A percentile compares a stretch with the other conserved stretches of the same genome.
These are phyloP conservation scores for Parathielavia hyrcaniae DNA, from an alignment of 495 filamentous ascomycete species.

Conservation along the genomic window DNA sequence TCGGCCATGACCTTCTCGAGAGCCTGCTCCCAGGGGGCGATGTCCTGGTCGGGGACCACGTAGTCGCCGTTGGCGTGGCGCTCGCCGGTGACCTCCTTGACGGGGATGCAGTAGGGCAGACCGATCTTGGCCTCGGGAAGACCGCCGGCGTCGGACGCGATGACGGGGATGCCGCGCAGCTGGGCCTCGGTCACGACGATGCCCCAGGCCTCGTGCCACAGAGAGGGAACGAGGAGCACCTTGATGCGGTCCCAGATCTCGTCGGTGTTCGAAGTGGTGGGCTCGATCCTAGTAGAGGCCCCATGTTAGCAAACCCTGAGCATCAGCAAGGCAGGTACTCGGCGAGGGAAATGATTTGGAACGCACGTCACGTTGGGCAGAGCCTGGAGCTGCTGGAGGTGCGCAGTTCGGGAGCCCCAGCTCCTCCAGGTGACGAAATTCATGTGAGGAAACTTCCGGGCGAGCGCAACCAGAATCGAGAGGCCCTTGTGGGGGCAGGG, in stretches of 20 bases:
- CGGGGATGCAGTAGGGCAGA: slow-evolving; percentile 27
- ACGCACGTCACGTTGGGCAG: slow-evolving; percentile 28
- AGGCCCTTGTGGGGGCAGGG: slow-evolving; percentile 32
- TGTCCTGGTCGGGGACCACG: slow-evolving; percentile 27
- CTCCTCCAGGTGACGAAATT: slow-evolving; percentile 32
- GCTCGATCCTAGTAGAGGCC: slow-evolving; percentile 17
- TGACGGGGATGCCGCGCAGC: slow-evolving; percentile 32
- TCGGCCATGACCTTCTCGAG: slow-evolving; percentile 22
- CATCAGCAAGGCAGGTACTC: neutral
- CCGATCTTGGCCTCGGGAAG: slow-evolving; percentile 31
- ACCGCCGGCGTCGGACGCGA: slow-evolving; percentile 31
- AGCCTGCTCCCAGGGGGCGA: slow-evolving; percentile 20
- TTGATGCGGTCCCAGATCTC: slow-evolving; percentile 34
- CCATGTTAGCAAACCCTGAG: neutral
- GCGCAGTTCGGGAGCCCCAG: slow-evolving; percentile 25
- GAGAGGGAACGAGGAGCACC: slow-evolving; percentile 28
- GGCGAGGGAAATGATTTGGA: neutral
- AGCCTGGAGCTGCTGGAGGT: slow-evolving; percentile 15
- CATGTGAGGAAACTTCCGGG: slow-evolving; percentile 24
- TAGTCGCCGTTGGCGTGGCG: slow-evolving; percentile 24
- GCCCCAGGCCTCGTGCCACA: slow-evolving; percentile 34
- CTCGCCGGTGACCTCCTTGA: slow-evolving; percentile 26
- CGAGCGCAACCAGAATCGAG: slow-evolving; percentile 25
- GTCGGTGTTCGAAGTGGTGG: slow-evolving; percentile 26
- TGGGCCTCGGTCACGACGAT: slow-evolving; percentile 33